These are phyloP conservation scores for Paragyromitra xinjiangensis DNA, from an alignment of 495 filamentous ascomycete species.

Conservation along the genomic window DNA sequence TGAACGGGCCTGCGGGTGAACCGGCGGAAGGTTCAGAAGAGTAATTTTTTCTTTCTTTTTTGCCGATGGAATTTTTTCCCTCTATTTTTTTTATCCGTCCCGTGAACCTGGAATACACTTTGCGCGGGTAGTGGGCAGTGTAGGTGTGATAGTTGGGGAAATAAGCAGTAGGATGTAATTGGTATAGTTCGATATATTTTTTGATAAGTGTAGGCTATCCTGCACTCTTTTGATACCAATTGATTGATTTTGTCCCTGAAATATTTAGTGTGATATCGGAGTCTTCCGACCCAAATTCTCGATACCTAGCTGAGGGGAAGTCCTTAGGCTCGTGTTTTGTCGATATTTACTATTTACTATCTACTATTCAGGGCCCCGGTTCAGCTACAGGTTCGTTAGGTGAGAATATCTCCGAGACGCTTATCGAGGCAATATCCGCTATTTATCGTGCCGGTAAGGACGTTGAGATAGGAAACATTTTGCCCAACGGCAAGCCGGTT, in stretches of 20 bases:
- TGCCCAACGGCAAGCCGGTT: constrained; percentile 20
- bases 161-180: constrained; percentile 32
- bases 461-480: neutral
- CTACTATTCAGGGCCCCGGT: neutral
- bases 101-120: constrained; percentile 13
- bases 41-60: constrained; percentile 16
- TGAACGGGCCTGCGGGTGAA: neutral
- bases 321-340: constrained; percentile 6
- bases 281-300: constrained; percentile 9
- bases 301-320: constrained; percentile 2
- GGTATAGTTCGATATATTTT: constrained; percentile 7
- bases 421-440: constrained; percentile 29
- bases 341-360: constrained; percentile 6
- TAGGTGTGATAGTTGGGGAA: neutral
- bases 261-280: constrained; percentile 24
- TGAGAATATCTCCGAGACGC: constrained; percentile 38
- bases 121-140: constrained; percentile 1
- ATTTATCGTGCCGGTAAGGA: constrained; percentile 29
- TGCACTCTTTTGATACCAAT: constrained; percentile 37
- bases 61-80: neutral
- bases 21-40: constrained; percentile 1
- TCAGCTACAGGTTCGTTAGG: constrained; percentile 31
- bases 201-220: constrained; percentile 43
- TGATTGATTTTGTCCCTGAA: constrained; percentile 8
- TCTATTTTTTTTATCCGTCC: constrained; percentile 7